phyloP scores from a whole-genome alignment of 352 stramenopile species.

The Globisporangium emineosum region DNA sequence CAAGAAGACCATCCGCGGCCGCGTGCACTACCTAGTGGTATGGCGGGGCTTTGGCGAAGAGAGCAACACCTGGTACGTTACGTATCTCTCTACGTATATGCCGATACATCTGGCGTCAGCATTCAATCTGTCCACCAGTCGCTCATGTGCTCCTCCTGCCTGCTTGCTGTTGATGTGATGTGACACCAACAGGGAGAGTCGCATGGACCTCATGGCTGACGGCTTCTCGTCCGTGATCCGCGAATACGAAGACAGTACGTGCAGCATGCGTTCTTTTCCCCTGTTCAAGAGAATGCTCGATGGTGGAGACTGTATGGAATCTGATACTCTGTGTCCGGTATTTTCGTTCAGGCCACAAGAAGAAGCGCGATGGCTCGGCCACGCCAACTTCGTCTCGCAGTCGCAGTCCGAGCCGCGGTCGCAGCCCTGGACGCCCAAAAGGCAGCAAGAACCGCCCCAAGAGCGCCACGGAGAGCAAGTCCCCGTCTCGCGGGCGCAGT shows the following conservation, averaged over 20 bases:
- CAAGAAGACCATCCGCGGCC: conserved; percentile 73
- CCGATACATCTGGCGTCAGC: neutral
- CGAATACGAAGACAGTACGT: conserved; percentile 62
- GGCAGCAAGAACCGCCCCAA: conserved; percentile 22
- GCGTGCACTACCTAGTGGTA: conserved; percentile 82
- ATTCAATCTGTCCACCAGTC: neutral
- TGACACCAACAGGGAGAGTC: conserved; percentile 57
- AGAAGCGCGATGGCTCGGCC: conserved; percentile 28
- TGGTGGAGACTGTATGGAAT: neutral
- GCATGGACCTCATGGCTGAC: conserved; percentile 75
- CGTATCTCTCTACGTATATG: neutral
- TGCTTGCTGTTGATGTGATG: neutral
- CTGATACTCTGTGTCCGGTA: neutral
- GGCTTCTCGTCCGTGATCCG: conserved; percentile 72
- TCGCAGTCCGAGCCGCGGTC: conserved; percentile 43
- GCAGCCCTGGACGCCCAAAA: conserved; percentile 28
- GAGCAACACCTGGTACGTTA: conserved; percentile 74
- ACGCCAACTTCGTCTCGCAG: conserved; percentile 26
- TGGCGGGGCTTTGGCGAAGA: conserved; percentile 80
- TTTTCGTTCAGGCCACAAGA: conserved; percentile 49
- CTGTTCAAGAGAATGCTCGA: neutral
- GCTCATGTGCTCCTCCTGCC: neutral
- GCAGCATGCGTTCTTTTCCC: neutral
- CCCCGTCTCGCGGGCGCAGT: conserved; percentile 44
- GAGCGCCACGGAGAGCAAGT: conserved; percentile 22